Evolutionary conservation across 2,329 filamentous ascomycete species (phyloP).

Genomic region (Fusarium nematophilum): DNA sequence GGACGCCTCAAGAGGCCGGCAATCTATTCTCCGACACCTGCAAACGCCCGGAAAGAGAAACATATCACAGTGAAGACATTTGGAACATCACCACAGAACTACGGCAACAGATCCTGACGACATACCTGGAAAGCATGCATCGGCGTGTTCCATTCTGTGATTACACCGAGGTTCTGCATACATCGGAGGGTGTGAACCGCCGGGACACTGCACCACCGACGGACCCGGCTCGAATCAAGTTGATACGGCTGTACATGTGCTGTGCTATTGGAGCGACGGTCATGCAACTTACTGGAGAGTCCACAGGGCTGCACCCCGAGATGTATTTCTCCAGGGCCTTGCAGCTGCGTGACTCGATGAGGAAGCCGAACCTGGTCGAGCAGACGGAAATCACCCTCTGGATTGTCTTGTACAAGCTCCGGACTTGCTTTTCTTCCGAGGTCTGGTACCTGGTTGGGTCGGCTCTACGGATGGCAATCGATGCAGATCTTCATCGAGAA

Average conservation of each 20-base stretch:
- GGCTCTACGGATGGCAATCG: slow-evolving; percentile 11
- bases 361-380: background rate
- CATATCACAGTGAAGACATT: too few relatives aligned
- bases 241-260: slow-evolving; percentile 4
- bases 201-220: background rate
- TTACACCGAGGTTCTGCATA: background rate
- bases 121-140: slow-evolving; percentile 8
- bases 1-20: too few relatives aligned
- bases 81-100: too few relatives aligned
- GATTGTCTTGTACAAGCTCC: slow-evolving; percentile 13
- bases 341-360: background rate
- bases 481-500: slow-evolving; percentile 12
- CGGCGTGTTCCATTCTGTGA: slow-evolving; percentile 7
- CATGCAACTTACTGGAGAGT: background rate
- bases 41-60: too few relatives aligned
- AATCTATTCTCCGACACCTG: too few relatives aligned
- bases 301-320: background rate
- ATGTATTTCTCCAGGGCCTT: background rate
- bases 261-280: slow-evolving; percentile 7
- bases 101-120: background rate
- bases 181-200: background rate
- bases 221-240: background rate
- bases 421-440: slow-evolving; percentile 6
- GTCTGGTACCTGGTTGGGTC: slow-evolving; percentile 10
- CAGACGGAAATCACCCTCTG: slow-evolving; percentile 1